Base-by-base conservation (phyloP, 305 asterid species). In the Ilex paraguariensis region DNA sequence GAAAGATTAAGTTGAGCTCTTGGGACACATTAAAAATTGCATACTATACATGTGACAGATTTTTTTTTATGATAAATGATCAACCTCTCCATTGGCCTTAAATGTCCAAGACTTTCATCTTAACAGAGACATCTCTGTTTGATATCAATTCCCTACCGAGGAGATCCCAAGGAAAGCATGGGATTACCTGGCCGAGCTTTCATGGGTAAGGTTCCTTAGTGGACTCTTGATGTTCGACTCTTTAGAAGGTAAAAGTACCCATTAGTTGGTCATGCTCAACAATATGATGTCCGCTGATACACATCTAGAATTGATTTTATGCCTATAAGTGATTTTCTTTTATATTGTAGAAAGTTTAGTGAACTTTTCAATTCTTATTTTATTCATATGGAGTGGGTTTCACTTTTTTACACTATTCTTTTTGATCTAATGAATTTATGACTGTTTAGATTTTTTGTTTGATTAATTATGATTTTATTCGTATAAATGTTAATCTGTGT, bases 141-240 rank as follows among this genome's bases (percentile, higher is more conserved):
- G 14, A 13, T 53, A 53, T 4, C 15, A 13, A 2, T 53, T 53
- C 28, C 21, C 56, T 13, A 14, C 2, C 14, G 56, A 53, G 21
- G 56, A 17, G 56, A 53, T 53, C 14, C 56, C 8, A 15, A 13
- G 14, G 56, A 53, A 7, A 53, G 8, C 28, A 3, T 53, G 8
- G 5, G 56, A 13, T 53, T 53, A 15, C 56, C 56, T 53, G 56
- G 15, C 7, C 15, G 56, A 6, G 56, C 3, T 13, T 52, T 52
- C 28, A 52, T 52, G 56, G 56, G 56, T 13, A 52, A 52, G 28
- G 56, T 52, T 52, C 56, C 56, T 15, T 6, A 52, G 28, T 52
- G 56, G 56, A 52, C 56, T 52, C 56, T 13, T 52, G 56, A 52
- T 52, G 56, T 52, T 52, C 56, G 17, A 13, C 13, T 52, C 28